These are phyloP conservation scores for Kodamaea neixiangensis DNA, from an alignment of 805 yeast species.

Conservation along the genomic window DNA sequence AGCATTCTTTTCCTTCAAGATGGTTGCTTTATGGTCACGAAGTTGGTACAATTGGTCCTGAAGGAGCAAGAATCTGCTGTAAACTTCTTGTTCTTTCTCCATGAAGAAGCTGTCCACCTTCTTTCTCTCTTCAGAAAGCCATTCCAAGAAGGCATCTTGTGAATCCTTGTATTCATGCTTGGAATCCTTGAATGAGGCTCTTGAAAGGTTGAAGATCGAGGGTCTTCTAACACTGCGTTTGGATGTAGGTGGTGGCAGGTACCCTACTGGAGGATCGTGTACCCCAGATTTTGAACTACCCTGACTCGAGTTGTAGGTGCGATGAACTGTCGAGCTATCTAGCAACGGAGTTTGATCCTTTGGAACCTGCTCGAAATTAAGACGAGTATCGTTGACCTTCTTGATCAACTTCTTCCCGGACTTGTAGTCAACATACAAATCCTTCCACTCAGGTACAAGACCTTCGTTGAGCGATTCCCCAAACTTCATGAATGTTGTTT, in stretches of 20 bases:
- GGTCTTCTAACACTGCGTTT: constrained; percentile 11
- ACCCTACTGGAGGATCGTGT: constrained; percentile 10
- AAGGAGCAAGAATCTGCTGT: constrained; percentile 58
- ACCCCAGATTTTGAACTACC: constrained; percentile 20
- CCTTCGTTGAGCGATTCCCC: constrained; percentile 67
- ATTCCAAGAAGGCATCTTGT: constrained; percentile 49
- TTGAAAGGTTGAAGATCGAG: constrained; percentile 26
- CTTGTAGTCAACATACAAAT: constrained; percentile 74
- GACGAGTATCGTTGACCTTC: constrained; percentile 22
- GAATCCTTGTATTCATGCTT: constrained; percentile 20
- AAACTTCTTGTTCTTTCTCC: constrained; percentile 59
- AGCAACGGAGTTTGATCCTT: constrained; percentile 8
- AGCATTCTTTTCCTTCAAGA: constrained; percentile 14
- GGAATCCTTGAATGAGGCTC: constrained; percentile 19
- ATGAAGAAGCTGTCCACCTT: constrained; percentile 65
- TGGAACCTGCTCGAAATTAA: background rate
- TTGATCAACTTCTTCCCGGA: constrained; percentile 56
- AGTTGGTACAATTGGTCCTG: constrained; percentile 71
- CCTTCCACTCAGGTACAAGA: constrained; percentile 86
- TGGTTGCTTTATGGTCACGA: constrained; percentile 48
- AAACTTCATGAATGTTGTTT: constrained; percentile 57
- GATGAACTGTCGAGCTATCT: constrained; percentile 16
- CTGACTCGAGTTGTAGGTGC: constrained; percentile 17
- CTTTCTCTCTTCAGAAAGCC: constrained; percentile 64
- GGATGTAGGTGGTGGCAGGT: constrained; percentile 8